phyloP scores from a whole-genome alignment of 2,329 filamentous ascomycete species.

The Aspergillus sojae region DNA sequence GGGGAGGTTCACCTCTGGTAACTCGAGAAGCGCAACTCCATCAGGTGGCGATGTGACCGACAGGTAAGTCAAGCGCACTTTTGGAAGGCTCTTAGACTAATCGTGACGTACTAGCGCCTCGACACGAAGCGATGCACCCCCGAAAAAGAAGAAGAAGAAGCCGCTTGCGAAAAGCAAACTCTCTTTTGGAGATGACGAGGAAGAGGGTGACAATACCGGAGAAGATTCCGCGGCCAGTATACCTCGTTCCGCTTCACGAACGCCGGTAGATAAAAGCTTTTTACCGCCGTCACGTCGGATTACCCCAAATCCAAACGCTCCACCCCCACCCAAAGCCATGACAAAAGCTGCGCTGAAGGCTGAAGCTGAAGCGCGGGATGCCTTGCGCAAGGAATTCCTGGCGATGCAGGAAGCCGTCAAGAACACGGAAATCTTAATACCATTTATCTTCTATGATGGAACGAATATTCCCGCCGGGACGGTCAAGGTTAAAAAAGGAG shows the following conservation, averaged over 20 bases:
- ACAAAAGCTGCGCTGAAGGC: slow-evolving; percentile 76
- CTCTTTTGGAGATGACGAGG: slow-evolving; percentile 67
- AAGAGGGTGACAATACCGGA: slow-evolving; percentile 58
- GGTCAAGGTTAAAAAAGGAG: slow-evolving; percentile 89
- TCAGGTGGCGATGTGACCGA: slow-evolving; percentile 51
- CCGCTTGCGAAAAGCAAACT: slow-evolving; percentile 61
- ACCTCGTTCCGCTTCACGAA: slow-evolving; percentile 42
- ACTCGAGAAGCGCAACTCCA: slow-evolving; percentile 56
- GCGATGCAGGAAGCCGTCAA: slow-evolving; percentile 83
- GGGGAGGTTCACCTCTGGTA: slow-evolving; percentile 44
- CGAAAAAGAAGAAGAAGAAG: slow-evolving; percentile 62
- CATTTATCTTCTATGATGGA: slow-evolving; percentile 97
- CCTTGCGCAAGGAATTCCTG: slow-evolving; percentile 77
- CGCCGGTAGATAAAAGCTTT: slow-evolving; percentile 36
- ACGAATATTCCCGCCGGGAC: slow-evolving; percentile 83
- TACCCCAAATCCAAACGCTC: slow-evolving; percentile 48
- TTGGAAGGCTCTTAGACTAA: slow-evolving; percentile 46
- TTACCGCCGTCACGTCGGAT: slow-evolving; percentile 36
- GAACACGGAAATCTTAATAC: slow-evolving; percentile 83
- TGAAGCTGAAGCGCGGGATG: slow-evolving; percentile 76
- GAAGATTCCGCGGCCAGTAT: slow-evolving; percentile 42
- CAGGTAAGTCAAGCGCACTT: slow-evolving; percentile 54
- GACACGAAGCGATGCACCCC: slow-evolving; percentile 48
- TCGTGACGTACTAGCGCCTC: slow-evolving; percentile 58
- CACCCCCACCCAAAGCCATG: slow-evolving; percentile 68